Evolutionary conservation across 116 monocot genomes (phyloP), one percentile per base, ranked within the genome.

Genomic region (Trichopus zeylanicus): DNA sequence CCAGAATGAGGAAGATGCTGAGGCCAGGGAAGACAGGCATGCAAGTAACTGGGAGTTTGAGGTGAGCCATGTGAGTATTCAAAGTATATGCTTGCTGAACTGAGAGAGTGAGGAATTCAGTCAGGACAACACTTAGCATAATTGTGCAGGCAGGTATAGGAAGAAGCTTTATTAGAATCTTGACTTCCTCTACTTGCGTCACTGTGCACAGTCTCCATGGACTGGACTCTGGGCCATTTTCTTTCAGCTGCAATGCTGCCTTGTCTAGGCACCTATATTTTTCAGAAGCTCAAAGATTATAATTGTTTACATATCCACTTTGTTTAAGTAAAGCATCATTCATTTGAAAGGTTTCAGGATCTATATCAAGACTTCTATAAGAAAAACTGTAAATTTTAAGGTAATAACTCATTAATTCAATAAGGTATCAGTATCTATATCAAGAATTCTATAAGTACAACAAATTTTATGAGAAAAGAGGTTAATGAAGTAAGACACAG

Each of bases 101-200:
- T 3, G 91, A 90, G 25, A 95, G 79, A 9, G 95, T 90, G 16
- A 90, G 70, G 53, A 67, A 90, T 57, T 89, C 91, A 7, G 95
- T 90, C 22, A 95, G 63, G 33, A 95, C 53, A 18, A 95, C 68
- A 26, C 69, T 87, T 7, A 90, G 78, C 76, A 95, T 76, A 62
- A 91, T 76, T 0, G 91, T 90, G 76, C 91, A 95, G 2, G 74
- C 59, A 3, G 91, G 70, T 18, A 95, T 66, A 0, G 95, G 95
- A 1, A 90, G 75, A 64, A 90, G 79, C 46, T 87, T 90, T 35
- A 95, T 28, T 5, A 95, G 75, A 31, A 87, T 90, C 68, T 95
- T 95, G 2, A 95, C 87, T 61, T 95, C 95, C 56, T 95, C 95
- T 2, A 95, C 95, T 67, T 95, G 95, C 20, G 95, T 95, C 42